These are phyloP conservation scores for Davidsoniella australis DNA, from an alignment of 2,329 filamentous ascomycete species.

Conservation along the genomic window DNA sequence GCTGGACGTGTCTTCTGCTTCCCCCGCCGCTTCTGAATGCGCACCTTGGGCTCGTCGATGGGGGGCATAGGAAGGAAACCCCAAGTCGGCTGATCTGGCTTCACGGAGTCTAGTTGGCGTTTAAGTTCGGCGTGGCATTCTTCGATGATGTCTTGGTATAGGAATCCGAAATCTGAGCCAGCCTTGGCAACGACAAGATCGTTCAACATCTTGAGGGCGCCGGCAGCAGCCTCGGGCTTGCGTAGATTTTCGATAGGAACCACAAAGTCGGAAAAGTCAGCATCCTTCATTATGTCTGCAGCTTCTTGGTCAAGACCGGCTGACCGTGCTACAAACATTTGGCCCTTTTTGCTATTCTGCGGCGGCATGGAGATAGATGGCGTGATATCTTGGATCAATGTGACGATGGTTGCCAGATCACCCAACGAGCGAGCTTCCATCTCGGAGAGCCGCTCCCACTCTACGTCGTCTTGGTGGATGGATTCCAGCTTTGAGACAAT, in stretches of 20 bases:
- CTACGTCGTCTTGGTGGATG: slow-evolving; percentile 21
- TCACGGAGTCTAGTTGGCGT: slow-evolving; percentile 16
- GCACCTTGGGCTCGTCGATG: slow-evolving; percentile 14
- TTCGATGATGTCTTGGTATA: slow-evolving; percentile 28
- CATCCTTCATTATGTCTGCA: slow-evolving; percentile 20
- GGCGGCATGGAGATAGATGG: slow-evolving; percentile 21
- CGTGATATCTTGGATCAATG: slow-evolving; percentile 25
- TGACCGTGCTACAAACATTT: slow-evolving; percentile 20
- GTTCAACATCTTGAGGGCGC: slow-evolving; percentile 22
- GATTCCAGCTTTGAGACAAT: slow-evolving; percentile 26
- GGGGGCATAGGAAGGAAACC: slow-evolving; percentile 13
- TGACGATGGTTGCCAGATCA: slow-evolving; percentile 22
- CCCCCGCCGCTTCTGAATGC: slow-evolving; percentile 20
- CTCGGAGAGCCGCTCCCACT: slow-evolving; percentile 21
- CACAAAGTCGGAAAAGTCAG: slow-evolving; percentile 25
- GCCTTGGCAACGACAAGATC: slow-evolving; percentile 22
- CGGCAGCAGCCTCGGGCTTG: slow-evolving; percentile 22
- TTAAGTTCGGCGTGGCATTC: slow-evolving; percentile 22
- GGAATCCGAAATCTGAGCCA: slow-evolving; percentile 24
- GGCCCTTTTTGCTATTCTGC: slow-evolving; percentile 23
- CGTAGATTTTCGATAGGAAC: slow-evolving; percentile 26
- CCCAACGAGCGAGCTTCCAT: slow-evolving; percentile 21
- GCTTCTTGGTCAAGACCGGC: slow-evolving; percentile 23
- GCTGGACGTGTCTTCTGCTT: slow-evolving; percentile 29
- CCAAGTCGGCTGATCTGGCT: slow-evolving; percentile 13